A percentile compares a stretch with the other conserved stretches of the same genome.
These are phyloP conservation scores for Elaeis oleifera DNA, from an alignment of 202 grass and related monocot species.

Conservation along the genomic window DNA sequence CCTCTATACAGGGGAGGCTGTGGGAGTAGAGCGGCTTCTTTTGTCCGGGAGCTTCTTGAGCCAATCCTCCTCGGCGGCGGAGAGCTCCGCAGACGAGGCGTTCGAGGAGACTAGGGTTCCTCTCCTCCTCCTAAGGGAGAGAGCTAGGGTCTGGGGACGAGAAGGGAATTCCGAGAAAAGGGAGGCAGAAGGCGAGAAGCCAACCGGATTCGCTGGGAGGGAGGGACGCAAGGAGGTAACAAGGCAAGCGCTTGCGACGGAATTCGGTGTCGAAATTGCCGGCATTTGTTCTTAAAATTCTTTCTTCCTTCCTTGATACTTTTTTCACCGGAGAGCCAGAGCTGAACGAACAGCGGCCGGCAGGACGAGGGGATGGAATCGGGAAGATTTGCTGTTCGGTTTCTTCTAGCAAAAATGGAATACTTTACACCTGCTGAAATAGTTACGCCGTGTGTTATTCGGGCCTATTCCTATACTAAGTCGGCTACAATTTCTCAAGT, in stretches of 20 bases:
- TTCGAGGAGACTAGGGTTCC: slow-evolving; percentile 1
- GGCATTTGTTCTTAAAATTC: not conserved
- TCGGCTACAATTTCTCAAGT: too few relatives aligned
- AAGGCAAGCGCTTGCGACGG: not conserved
- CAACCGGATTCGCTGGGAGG: not conserved
- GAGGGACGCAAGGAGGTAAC: too few relatives aligned
- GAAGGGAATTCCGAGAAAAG: not conserved
- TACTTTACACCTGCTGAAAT: too few relatives aligned
- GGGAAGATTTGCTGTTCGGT: too few relatives aligned
- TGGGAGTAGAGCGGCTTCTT: slow-evolving; percentile 84
- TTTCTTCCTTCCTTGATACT: not conserved
- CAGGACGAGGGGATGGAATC: too few relatives aligned
- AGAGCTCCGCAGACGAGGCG: slow-evolving; percentile 22
- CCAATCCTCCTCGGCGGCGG: slow-evolving; percentile 40
- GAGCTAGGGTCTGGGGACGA: not conserved
- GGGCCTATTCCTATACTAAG: too few relatives aligned
- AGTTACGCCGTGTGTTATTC: too few relatives aligned
- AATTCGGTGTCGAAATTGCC: not conserved
- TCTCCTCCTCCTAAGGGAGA: not conserved
- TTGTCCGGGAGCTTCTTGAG: slow-evolving; percentile 79
- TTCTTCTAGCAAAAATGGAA: too few relatives aligned
- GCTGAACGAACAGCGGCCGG: too few relatives aligned
- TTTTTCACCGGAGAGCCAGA: too few relatives aligned
- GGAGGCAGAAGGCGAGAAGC: not conserved
- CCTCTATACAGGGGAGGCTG: slow-evolving; percentile 85